Evolutionary conservation across 306 rosid genomes (phyloP).

Genomic region (Neltuma alba): DNA sequence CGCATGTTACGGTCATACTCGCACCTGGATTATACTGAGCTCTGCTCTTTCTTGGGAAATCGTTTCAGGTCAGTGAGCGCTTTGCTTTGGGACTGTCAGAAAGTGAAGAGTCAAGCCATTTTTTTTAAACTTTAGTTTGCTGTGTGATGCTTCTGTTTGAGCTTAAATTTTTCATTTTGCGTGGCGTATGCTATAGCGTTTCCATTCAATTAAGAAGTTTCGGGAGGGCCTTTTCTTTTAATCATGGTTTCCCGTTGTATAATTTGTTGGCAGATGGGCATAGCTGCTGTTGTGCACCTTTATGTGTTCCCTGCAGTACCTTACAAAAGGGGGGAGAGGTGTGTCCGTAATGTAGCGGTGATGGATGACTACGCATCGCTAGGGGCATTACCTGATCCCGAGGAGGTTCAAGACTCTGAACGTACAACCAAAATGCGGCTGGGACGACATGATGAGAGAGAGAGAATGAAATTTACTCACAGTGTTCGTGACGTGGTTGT

Average conservation of each 20-base stretch:
- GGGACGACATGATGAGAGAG: conserved; percentile 64
- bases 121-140: not conserved
- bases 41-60: conserved; percentile 23
- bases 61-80: conserved; percentile 1
- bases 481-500: conserved; percentile 91
- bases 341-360: conserved; percentile 93
- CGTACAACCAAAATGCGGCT: conserved; percentile 61
- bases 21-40: not conserved
- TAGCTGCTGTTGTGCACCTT: conserved; percentile 94
- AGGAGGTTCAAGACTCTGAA: conserved; percentile 91
- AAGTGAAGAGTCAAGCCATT: not conserved
- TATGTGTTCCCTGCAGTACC: conserved; percentile 95
- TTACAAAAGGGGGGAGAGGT: conserved; percentile 96
- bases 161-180: not conserved
- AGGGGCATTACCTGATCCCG: conserved; percentile 87
- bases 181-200: conserved; percentile 5
- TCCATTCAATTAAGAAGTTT: conserved; percentile 26
- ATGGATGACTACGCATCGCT: conserved; percentile 89
- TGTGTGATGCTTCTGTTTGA: conserved; percentile 10
- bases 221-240: not conserved
- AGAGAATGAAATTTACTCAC: conserved; percentile 75
- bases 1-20: conserved; percentile 37
- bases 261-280: conserved; percentile 81
- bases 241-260: conserved; percentile 36
- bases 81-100: conserved; percentile 14